phyloP scores from a whole-genome alignment of 495 filamentous ascomycete genomes.

The Aspergillus ellipticus region DNA sequence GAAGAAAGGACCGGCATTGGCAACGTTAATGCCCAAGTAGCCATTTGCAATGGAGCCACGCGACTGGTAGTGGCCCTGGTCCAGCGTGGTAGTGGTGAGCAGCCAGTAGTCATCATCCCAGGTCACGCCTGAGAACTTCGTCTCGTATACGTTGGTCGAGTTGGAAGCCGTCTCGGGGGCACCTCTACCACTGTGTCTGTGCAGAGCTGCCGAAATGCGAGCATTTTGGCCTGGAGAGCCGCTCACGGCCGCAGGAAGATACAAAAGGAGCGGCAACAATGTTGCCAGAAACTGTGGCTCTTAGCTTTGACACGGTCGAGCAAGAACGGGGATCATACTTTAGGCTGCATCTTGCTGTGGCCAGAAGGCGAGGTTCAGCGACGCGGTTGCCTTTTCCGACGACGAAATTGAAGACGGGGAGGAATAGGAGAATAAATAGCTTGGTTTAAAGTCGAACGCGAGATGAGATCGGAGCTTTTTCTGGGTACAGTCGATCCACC shows the following conservation, averaged over 20 bases:
- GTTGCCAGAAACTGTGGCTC: neutral
- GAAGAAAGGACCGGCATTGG: slow-evolving; percentile 66
- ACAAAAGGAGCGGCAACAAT: neutral
- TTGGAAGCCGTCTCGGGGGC: neutral
- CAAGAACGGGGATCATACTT: neutral
- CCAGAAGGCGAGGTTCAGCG: neutral
- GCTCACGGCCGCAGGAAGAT: slow-evolving; percentile 1
- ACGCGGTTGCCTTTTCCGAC: neutral
- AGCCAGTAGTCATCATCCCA: slow-evolving; percentile 66
- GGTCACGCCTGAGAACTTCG: slow-evolving; percentile 47
- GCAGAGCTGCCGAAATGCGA: slow-evolving; percentile 8
- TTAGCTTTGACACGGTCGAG: neutral
- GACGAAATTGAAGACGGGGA: neutral
- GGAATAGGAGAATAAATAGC: neutral
- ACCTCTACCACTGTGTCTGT: slow-evolving; percentile 5
- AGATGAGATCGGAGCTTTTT: neutral
- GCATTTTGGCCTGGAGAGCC: neutral
- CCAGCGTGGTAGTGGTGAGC: slow-evolving; percentile 50
- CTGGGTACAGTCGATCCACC: slow-evolving; percentile 5
- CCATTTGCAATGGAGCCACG: slow-evolving; percentile 63
- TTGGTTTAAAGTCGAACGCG: neutral
- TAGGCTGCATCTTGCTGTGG: slow-evolving; percentile 2
- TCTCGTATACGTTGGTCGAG: slow-evolving; percentile 36
- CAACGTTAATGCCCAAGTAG: slow-evolving; percentile 58
- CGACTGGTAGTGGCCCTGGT: slow-evolving; percentile 60